phyloP scores from a whole-genome alignment of 345 rosid genomes.

The Melaleuca alternifolia region DNA sequence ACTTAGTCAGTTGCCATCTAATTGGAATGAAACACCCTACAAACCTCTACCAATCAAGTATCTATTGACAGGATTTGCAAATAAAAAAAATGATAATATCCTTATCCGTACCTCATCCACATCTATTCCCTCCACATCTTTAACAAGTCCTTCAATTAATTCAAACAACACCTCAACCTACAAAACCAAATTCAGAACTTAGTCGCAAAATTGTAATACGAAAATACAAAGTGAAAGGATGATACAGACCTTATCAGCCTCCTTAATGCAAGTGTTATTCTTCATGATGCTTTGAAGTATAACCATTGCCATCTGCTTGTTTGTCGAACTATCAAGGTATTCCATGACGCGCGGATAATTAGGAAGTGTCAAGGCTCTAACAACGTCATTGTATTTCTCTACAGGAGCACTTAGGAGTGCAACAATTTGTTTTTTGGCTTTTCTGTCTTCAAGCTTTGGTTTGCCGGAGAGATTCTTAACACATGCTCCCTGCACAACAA shows the following conservation, averaged over 20 bases:
- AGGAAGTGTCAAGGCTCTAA: conserved; percentile 71
- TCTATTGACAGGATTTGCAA: neutral
- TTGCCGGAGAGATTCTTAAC: conserved; percentile 53
- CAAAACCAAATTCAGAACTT: neutral
- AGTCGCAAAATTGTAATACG: neutral
- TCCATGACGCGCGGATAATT: conserved; percentile 90
- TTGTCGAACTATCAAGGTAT: conserved; percentile 74
- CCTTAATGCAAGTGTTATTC: conserved; percentile 58
- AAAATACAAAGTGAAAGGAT: neutral
- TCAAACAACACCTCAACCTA: conserved; percentile 84
- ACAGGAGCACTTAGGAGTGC: conserved; percentile 90
- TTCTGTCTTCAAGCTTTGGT: conserved; percentile 65
- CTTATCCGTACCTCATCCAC: conserved; percentile 47
- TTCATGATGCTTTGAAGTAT: conserved; percentile 85
- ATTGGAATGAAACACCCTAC: neutral
- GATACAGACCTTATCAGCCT: conserved; percentile 56
- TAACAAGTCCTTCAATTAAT: conserved; percentile 80
- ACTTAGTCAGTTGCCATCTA: neutral
- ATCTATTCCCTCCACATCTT: conserved; percentile 57
- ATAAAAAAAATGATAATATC: neutral
- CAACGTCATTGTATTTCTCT: conserved; percentile 80
- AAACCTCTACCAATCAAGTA: neutral
- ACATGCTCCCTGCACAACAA: conserved; percentile 58
- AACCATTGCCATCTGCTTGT: conserved; percentile 83
- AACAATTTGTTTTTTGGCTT: conserved; percentile 83